A percentile compares a stretch with the other conserved stretches of the same genome.
phyloP scores from a whole-genome alignment of 208 protist species.

The Giardia duodenalis region DNA sequence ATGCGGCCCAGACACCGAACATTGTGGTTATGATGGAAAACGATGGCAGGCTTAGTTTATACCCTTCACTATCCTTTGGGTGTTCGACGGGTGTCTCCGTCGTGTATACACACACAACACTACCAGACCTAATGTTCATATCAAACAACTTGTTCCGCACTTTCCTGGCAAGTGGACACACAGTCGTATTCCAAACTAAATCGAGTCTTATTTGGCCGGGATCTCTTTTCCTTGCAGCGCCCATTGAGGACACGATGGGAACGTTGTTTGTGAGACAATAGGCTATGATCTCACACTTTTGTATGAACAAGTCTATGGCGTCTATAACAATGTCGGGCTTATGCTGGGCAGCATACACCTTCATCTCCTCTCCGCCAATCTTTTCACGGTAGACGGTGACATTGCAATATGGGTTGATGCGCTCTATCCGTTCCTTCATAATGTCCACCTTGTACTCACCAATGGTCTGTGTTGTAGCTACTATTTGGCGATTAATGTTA shows the following conservation, averaged over 20 bases:
- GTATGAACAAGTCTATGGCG: slow-evolving; percentile 16
- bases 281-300: not conserved
- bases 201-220: not conserved
- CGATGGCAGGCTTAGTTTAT: not conserved
- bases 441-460: slow-evolving; percentile 14
- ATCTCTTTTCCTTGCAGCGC: slow-evolving; percentile 9
- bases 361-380: not conserved
- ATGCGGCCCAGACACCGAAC: slow-evolving; percentile 15
- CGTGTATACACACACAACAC: not conserved
- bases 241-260: slow-evolving; percentile 15
- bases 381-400: not conserved
- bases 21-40: slow-evolving; percentile 4
- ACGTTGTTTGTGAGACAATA: not conserved
- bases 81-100: not conserved
- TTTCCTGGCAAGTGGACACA: not conserved
- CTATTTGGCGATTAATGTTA: slow-evolving; percentile 5
- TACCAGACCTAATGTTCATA: too few relatives aligned
- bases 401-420: not conserved
- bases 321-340: not conserved
- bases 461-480: not conserved
- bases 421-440: not conserved
- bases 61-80: slow-evolving; percentile 6
- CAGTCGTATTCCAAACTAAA: not conserved
- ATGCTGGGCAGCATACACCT: not conserved
- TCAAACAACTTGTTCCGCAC: not conserved